phyloP scores from a whole-genome alignment of 805 yeast species.

The Wickerhamia fluorescens region DNA sequence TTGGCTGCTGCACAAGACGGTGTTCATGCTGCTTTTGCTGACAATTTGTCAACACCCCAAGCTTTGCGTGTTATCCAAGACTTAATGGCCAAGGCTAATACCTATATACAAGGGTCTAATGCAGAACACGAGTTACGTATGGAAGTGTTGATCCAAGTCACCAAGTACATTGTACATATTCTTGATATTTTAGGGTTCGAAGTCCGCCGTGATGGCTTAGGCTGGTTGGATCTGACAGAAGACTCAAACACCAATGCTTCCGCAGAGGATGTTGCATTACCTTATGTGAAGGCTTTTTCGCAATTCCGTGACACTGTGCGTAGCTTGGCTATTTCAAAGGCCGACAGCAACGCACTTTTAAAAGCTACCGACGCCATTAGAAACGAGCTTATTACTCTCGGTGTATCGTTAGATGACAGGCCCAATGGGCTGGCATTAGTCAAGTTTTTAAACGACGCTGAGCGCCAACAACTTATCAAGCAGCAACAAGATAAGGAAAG shows the following conservation, averaged over 20 bases:
- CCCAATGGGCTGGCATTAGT: conserved; percentile 74
- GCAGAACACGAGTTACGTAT: conserved; percentile 41
- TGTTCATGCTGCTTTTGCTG: conserved; percentile 78
- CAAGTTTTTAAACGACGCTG: conserved; percentile 68
- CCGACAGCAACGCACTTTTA: conserved; percentile 46
- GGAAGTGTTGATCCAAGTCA: conserved; percentile 59
- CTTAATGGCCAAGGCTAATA: conserved; percentile 63
- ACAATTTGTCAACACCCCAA: conserved; percentile 74
- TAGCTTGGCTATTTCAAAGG: conserved; percentile 57
- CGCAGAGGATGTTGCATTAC: conserved; percentile 66
- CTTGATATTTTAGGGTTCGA: conserved; percentile 72
- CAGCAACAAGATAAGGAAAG: conserved; percentile 56
- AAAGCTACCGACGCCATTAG: conserved; percentile 71
- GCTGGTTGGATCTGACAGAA: conserved; percentile 56
- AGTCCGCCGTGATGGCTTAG: conserved; percentile 60
- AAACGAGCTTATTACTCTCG: conserved; percentile 61
- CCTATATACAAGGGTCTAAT: conserved; percentile 52
- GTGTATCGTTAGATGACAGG: conserved; percentile 86
- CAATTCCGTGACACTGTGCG: conserved; percentile 80
- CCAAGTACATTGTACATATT: conserved; percentile 65
- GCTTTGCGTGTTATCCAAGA: conserved; percentile 63
- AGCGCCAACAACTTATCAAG: conserved; percentile 54
- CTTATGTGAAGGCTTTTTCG: conserved; percentile 73
- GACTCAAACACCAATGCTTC: conserved; percentile 12
- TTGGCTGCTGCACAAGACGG: conserved; percentile 46